These are phyloP conservation scores for Fusarium sp. DNA, from an alignment of 2,329 filamentous ascomycete species.

Conservation along the genomic window DNA sequence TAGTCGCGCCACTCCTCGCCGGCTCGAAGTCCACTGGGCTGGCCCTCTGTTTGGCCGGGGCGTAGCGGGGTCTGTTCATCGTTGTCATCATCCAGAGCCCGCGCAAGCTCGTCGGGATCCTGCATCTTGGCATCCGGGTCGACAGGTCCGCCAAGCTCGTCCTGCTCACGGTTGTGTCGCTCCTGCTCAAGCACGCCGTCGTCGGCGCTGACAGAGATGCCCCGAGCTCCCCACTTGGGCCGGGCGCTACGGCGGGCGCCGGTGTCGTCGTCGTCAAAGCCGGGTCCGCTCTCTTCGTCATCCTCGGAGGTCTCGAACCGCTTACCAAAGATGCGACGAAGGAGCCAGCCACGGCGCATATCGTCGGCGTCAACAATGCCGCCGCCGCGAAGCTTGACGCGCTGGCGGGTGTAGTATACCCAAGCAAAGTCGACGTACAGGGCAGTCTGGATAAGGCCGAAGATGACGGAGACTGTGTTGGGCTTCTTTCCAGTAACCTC, in stretches of 20 bases:
- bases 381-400: conserved; percentile 88
- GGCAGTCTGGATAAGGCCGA: conserved; percentile 86
- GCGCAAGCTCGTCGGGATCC: conserved; percentile 70
- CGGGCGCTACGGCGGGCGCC: conserved; percentile 47
- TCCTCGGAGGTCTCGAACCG: conserved; percentile 59
- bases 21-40: conserved; percentile 53
- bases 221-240: conserved; percentile 68
- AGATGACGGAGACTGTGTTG: conserved; percentile 79
- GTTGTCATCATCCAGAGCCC: conserved; percentile 65
- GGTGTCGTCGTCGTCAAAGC: conserved; percentile 51
- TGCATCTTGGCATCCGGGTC: conserved; percentile 72
- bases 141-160: conserved; percentile 56
- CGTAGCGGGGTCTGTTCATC: conserved; percentile 49
- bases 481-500: conserved; percentile 66
- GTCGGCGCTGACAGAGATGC: conserved; percentile 72
- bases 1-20: conserved; percentile 58
- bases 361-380: conserved; percentile 92
- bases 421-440: conserved; percentile 94
- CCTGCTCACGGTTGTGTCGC: conserved; percentile 55
- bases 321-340: conserved; percentile 77
- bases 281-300: conserved; percentile 67
- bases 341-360: conserved; percentile 81
- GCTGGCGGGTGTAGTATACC: conserved; percentile 93
- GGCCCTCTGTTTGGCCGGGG: conserved; percentile 43
- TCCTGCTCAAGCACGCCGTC: conserved; percentile 64